A percentile compares a stretch with the other conserved stretches of the same genome.
Evolutionary conservation across 1,284 basidiomycete genomes (phyloP).

Genomic region (Pterula multifida): DNA sequence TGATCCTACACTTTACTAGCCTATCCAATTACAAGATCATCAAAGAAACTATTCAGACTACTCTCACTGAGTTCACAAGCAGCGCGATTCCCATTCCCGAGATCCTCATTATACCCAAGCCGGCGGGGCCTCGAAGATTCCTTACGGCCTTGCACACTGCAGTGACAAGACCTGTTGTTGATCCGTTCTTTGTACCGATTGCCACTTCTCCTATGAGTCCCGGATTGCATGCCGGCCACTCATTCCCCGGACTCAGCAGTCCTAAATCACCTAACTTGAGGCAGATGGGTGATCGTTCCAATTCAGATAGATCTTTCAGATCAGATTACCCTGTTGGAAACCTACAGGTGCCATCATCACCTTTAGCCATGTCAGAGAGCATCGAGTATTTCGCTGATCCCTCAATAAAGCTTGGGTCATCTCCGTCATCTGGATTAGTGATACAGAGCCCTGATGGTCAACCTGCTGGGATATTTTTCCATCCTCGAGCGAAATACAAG

Average conservation of each 20-base stretch:
- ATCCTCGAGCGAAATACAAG: constrained; percentile 48
- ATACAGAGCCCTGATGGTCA: constrained; percentile 90
- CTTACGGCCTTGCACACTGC: constrained; percentile 84
- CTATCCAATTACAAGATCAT: constrained; percentile 79
- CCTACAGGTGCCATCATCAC: constrained; percentile 51
- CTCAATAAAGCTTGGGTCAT: constrained; percentile 57
- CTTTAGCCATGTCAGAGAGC: constrained; percentile 63
- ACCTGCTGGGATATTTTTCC: constrained; percentile 91
- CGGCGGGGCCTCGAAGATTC: constrained; percentile 84
- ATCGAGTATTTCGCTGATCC: constrained; percentile 84
- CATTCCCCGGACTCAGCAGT: constrained; percentile 24
- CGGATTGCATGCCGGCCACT: constrained; percentile 26
- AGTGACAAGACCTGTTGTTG: constrained; percentile 71
- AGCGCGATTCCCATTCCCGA: constrained; percentile 47
- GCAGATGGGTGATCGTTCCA: constrained; percentile 29
- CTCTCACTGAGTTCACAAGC: constrained; percentile 35
- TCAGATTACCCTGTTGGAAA: constrained; percentile 38
- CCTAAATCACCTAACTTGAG: constrained; percentile 29
- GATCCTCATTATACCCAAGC: constrained; percentile 90
- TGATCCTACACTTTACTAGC: constrained; percentile 86
- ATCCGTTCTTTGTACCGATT: constrained; percentile 85
- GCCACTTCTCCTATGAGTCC: constrained; percentile 83
- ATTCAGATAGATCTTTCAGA: constrained; percentile 45
- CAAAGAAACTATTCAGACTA: constrained; percentile 73
- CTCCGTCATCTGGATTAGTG: constrained; percentile 79